These are phyloP conservation scores for Gracilariopsis chorda DNA, from an alignment of 23 red algal genomes.

Conservation along the genomic window DNA sequence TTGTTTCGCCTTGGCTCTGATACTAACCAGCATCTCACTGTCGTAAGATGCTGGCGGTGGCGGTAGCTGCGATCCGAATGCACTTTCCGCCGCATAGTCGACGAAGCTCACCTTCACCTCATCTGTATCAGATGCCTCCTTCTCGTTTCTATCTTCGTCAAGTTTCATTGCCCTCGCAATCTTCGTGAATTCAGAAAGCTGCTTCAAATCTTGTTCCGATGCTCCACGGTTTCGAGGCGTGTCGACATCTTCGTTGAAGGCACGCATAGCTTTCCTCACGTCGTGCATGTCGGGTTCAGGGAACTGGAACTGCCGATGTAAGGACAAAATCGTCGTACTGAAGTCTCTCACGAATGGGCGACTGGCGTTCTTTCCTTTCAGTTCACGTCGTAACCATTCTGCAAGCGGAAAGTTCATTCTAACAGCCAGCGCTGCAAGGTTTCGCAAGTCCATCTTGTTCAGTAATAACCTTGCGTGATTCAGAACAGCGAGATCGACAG, in stretches of 20 bases:
- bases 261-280: constrained; percentile 44
- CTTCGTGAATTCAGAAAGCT: constrained; percentile 5
- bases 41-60: constrained; percentile 54
- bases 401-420: constrained; percentile 77
- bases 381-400: constrained; percentile 59
- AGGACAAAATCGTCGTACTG: constrained; percentile 18
- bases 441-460: constrained; percentile 47
- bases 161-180: constrained; percentile 13
- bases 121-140: not conserved
- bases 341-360: constrained; percentile 55
- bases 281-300: constrained; percentile 49
- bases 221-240: not conserved
- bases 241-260: constrained; percentile 50
- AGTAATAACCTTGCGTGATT: constrained; percentile 74
- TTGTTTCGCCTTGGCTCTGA: constrained; percentile 42
- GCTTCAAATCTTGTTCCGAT: not conserved
- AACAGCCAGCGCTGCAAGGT: constrained; percentile 52
- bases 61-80: constrained; percentile 48
- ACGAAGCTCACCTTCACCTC: constrained; percentile 42
- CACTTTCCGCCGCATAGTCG: constrained; percentile 31
- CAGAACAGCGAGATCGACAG: constrained; percentile 62
- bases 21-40: constrained; percentile 36
- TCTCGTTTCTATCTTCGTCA: not conserved
- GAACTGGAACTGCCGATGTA: constrained; percentile 76
- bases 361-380: constrained; percentile 54